phyloP scores from a whole-genome alignment of 2,329 filamentous ascomycete genomes.

The Colletotrichum orbiculare region DNA sequence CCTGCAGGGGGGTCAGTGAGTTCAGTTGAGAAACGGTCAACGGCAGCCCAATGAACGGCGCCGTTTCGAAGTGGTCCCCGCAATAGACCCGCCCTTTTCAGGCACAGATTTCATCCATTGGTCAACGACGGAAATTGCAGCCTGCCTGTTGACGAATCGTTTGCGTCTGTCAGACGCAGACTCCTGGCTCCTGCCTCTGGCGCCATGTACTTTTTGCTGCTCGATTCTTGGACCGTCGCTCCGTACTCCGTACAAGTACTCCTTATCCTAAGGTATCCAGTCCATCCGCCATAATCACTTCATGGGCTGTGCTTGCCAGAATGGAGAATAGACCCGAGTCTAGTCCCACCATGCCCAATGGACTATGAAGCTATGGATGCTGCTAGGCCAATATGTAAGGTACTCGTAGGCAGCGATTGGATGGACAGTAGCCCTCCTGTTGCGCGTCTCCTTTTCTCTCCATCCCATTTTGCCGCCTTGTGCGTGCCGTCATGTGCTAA shows the following conservation, averaged over 20 bases:
- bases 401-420: neutral
- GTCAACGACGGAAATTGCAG: constrained; percentile 34
- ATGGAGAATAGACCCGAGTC: constrained; percentile 25
- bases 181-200: too few species aligned
- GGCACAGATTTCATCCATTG: constrained; percentile 9
- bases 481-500: neutral
- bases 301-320: constrained; percentile 32
- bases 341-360: constrained; percentile 17
- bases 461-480: neutral
- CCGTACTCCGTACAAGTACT: neutral
- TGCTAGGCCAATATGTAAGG: neutral
- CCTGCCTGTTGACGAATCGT: constrained; percentile 34
- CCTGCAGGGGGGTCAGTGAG: constrained; percentile 31
- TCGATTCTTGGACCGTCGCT: constrained; percentile 32
- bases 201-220: neutral
- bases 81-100: neutral
- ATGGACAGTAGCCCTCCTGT: neutral
- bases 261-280: too few species aligned
- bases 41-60: constrained; percentile 28
- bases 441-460: neutral
- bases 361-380: neutral
- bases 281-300: constrained; percentile 2
- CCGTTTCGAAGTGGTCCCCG: constrained; percentile 23
- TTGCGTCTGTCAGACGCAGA: constrained; percentile 29
- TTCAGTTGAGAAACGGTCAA: constrained; percentile 34